A percentile compares a stretch with the other conserved stretches of the same genome.
Evolutionary conservation across 2,329 filamentous ascomycete species (phyloP).

Genomic region (Arthroderma sp.): DNA sequence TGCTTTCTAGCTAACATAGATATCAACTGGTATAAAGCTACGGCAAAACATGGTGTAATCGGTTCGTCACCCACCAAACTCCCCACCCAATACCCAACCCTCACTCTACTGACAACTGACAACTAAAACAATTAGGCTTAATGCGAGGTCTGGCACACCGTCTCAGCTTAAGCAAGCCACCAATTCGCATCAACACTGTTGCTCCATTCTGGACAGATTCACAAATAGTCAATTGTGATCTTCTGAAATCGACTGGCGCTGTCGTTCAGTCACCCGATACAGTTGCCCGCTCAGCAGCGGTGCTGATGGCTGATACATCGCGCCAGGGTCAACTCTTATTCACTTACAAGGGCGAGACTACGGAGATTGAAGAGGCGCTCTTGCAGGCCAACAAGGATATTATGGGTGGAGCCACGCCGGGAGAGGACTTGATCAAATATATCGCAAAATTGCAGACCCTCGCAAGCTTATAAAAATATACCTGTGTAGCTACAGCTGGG

Average conservation of each 20-base stretch:
- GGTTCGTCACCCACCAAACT: slow-evolving; percentile 20
- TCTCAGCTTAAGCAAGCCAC: slow-evolving; percentile 8
- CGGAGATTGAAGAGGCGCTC: slow-evolving; percentile 39
- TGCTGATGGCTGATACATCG: slow-evolving; percentile 37
- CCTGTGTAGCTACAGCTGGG: too few species aligned
- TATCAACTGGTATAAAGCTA: slow-evolving; percentile 19
- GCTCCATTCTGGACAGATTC: slow-evolving; percentile 44
- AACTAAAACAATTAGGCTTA: slow-evolving; percentile 16
- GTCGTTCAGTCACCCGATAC: slow-evolving; percentile 33
- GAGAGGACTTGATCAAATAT: too few species aligned
- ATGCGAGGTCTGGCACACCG: slow-evolving; percentile 31
- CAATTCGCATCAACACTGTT: slow-evolving; percentile 44
- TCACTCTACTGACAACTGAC: neutral
- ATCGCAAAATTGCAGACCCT: too few species aligned
- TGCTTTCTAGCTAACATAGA: neutral
- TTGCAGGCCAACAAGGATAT: too few species aligned
- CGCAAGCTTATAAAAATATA: too few species aligned
- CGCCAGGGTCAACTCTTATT: slow-evolving; percentile 43
- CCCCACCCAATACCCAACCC: neutral
- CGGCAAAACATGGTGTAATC: slow-evolving; percentile 43
- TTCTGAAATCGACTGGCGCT: slow-evolving; percentile 29
- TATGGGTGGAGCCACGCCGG: too few species aligned
- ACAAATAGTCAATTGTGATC: slow-evolving; percentile 30
- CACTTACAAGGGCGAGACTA: slow-evolving; percentile 35
- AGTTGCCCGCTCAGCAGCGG: slow-evolving; percentile 37